Evolutionary conservation across 441 rosid species (phyloP).

Genomic region (Flueggea neowawraea): DNA sequence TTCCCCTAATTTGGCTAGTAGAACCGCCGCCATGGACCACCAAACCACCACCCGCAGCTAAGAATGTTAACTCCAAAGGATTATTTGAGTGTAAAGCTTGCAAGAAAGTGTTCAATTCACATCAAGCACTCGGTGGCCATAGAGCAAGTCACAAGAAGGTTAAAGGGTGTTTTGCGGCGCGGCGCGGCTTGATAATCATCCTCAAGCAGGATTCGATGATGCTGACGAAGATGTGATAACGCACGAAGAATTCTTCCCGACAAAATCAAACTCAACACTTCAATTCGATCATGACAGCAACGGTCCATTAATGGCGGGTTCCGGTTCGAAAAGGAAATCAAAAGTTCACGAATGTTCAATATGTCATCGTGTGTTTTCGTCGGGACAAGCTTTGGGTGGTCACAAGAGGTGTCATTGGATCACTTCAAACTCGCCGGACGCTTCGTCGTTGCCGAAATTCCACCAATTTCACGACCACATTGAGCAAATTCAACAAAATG

Average conservation of each 20-base stretch:
- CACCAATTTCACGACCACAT: slow-evolving; percentile 42
- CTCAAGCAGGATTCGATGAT: slow-evolving; percentile 23
- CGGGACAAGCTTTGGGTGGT: slow-evolving; percentile 96
- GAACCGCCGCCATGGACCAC: neutral
- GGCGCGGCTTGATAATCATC: slow-evolving; percentile 44
- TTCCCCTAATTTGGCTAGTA: slow-evolving; percentile 15
- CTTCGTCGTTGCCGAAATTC: slow-evolving; percentile 45
- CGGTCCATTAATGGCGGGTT: slow-evolving; percentile 13
- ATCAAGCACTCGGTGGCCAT: slow-evolving; percentile 98
- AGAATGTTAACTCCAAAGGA: slow-evolving; percentile 23
- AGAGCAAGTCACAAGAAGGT: slow-evolving; percentile 99
- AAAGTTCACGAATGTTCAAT: slow-evolving; percentile 91
- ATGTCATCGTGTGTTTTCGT: slow-evolving; percentile 82
- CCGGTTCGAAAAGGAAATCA: slow-evolving; percentile 54
- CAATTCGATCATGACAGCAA: slow-evolving; percentile 36
- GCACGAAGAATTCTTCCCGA: slow-evolving; percentile 31
- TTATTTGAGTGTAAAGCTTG: slow-evolving; percentile 93
- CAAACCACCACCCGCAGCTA: neutral
- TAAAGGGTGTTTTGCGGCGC: slow-evolving; percentile 97
- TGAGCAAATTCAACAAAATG: slow-evolving; percentile 41
- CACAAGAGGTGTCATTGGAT: slow-evolving; percentile 99
- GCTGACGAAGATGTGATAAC: slow-evolving; percentile 51
- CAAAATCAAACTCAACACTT: slow-evolving; percentile 29
- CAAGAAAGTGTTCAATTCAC: slow-evolving; percentile 93
- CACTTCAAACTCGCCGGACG: slow-evolving; percentile 60